Evolutionary conservation across 805 yeast species (phyloP).

Genomic region (Groenewaldozyma salmanticensis): DNA sequence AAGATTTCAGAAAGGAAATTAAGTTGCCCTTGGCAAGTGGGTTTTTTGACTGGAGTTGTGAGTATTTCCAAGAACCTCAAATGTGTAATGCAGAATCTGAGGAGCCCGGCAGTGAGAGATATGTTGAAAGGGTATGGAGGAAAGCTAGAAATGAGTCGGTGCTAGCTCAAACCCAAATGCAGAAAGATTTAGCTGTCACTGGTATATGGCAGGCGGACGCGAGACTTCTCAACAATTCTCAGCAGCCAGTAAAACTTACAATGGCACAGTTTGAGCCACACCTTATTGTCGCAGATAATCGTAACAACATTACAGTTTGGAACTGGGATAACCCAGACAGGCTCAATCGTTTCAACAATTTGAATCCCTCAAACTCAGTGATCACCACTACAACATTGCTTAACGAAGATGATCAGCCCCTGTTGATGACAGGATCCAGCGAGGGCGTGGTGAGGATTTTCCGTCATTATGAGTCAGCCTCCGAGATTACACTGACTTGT

Average conservation of each 20-base stretch:
- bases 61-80: slow-evolving; percentile 94
- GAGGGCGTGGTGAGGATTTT: slow-evolving; percentile 91
- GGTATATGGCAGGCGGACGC: slow-evolving; percentile 76
- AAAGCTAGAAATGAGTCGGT: slow-evolving; percentile 80
- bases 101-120: slow-evolving; percentile 86
- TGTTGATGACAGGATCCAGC: slow-evolving; percentile 78
- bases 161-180: slow-evolving; percentile 82
- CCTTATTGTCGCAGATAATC: slow-evolving; percentile 70
- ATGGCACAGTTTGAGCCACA: slow-evolving; percentile 90
- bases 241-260: slow-evolving; percentile 69
- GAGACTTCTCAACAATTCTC: slow-evolving; percentile 53
- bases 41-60: slow-evolving; percentile 44
- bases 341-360: slow-evolving; percentile 65
- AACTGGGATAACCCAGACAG: slow-evolving; percentile 66
- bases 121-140: slow-evolving; percentile 77
- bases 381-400: slow-evolving; percentile 78
- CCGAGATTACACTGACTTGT: slow-evolving; percentile 54
- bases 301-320: slow-evolving; percentile 75
- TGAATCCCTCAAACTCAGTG: slow-evolving; percentile 79
- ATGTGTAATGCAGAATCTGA: slow-evolving; percentile 76
- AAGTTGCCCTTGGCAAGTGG: slow-evolving; percentile 26
- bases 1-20: slow-evolving; percentile 16
- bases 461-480: slow-evolving; percentile 55
- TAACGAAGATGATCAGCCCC: slow-evolving; percentile 87
- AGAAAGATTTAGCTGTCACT: slow-evolving; percentile 68